Conservation (phyloP, 2,329 filamentous ascomycete genomes). For the Phoma sp. region DNA sequence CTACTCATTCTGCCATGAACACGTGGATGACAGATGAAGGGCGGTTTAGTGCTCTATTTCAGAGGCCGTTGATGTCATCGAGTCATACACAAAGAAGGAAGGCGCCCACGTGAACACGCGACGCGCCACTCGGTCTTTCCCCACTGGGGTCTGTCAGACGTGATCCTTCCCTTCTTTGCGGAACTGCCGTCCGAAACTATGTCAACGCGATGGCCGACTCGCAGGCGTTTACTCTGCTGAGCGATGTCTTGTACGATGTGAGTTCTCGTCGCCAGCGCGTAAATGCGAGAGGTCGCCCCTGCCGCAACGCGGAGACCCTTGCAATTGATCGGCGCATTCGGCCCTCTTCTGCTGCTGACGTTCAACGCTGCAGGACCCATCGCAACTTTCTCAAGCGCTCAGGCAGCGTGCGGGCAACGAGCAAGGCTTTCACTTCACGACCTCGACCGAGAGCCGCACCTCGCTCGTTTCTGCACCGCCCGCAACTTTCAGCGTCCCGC, state of each 20-base stretch:
- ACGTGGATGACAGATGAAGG: no score
- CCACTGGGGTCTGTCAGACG: background rate
- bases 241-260: conserved; percentile 43
- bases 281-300: conserved; percentile 21
- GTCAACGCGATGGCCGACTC: conserved; percentile 37
- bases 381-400: conserved; percentile 45
- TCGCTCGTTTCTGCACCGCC: conserved; percentile 18
- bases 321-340: conserved; percentile 25
- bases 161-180: background rate
- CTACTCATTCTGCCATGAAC: no score
- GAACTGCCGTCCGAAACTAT: conserved; percentile 3
- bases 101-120: conserved; percentile 8
- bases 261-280: conserved; percentile 30
- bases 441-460: conserved; percentile 27
- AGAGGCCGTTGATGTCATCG: conserved; percentile 4
- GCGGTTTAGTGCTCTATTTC: background rate
- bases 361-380: conserved; percentile 42
- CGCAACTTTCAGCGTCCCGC: conserved; percentile 11
- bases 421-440: conserved; percentile 30
- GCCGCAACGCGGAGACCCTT: conserved; percentile 27
- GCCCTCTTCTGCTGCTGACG: conserved; percentile 26
- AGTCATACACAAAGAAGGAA: background rate
- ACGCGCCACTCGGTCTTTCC: background rate
- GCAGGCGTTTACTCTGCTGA: conserved; percentile 35
- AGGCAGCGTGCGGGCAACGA: conserved; percentile 41